phyloP scores from a whole-genome alignment of 2,329 filamentous ascomycete genomes.

The Penicillium sp. region DNA sequence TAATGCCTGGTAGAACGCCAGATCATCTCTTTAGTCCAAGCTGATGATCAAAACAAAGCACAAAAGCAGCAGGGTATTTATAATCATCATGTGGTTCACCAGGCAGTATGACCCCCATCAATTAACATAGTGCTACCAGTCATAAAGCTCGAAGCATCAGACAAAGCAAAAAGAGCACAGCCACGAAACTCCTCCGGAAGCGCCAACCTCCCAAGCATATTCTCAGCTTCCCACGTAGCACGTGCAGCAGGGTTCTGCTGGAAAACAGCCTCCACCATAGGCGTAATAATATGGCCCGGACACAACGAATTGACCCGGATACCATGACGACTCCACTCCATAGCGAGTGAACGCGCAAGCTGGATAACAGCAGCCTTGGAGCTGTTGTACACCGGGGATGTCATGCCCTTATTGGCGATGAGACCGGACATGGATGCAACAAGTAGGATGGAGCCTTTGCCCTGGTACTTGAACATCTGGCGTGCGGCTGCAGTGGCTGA shows the following conservation, averaged over 20 bases:
- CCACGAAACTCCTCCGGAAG: conserved; percentile 61
- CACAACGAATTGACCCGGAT: conserved; percentile 57
- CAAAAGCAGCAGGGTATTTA: not conserved
- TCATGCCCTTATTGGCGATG: conserved; percentile 51
- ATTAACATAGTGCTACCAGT: conserved; percentile 68
- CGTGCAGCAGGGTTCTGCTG: conserved; percentile 66
- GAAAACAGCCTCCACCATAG: conserved; percentile 82
- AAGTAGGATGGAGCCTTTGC: conserved; percentile 50
- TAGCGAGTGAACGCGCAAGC: conserved; percentile 51
- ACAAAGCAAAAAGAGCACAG: conserved; percentile 67
- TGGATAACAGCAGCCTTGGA: conserved; percentile 58
- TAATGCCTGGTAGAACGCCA: not conserved
- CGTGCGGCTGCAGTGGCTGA: conserved; percentile 49
- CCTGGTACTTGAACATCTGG: conserved; percentile 53
- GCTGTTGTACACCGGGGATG: conserved; percentile 50
- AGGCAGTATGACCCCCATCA: conserved; percentile 66
- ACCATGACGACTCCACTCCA: conserved; percentile 53
- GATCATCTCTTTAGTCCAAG: not conserved
- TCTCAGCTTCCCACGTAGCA: conserved; percentile 46
- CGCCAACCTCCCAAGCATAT: conserved; percentile 56
- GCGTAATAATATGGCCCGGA: conserved; percentile 58
- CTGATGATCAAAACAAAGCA: not conserved
- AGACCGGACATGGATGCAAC: conserved; percentile 54
- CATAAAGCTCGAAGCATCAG: conserved; percentile 69
- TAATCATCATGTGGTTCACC: conserved; percentile 26